Evolutionary conservation across 2,329 filamentous ascomycete species (phyloP), one percentile per base, ranked within the genome.

Genomic region (Nemania sp.): DNA sequence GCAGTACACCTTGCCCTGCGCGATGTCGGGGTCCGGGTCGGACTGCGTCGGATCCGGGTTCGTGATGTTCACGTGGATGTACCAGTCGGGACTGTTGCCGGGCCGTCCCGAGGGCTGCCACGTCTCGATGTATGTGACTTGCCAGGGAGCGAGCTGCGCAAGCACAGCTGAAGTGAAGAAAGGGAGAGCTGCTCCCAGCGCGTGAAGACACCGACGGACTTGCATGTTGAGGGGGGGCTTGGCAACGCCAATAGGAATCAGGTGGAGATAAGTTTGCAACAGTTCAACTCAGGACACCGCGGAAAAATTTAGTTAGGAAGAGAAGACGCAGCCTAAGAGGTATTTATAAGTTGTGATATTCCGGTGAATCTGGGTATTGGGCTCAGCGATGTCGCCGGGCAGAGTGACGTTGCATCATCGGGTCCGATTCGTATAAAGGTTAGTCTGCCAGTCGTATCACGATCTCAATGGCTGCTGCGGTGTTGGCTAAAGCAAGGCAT

Each of bases 81-180:
- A 48, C 11, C 62, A 69, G 53, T 65, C 48, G 12, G 64, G 58
- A 34, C 50, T 66, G n/a, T 20, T 66, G 1, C 62, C 68, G 1
- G 71, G 69, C 18, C 67, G 62, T 7, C 68, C 68, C 1, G 70
- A 70, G 7, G 72, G 72, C 5, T 66, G 66, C 53, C 55, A 66
- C 0, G 71, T 69, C 1, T 43, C 32, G 1, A 74, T 35, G 7
- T n/a, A 15, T 2, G 67, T 66, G 48, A 73, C 68, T 25, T 68
- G 51, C 71, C 71, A 73, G 17, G 69, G 69, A 29, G 60, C 49
- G 18, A 65, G 48, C 12, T 62, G 21, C 9, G 12, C 45, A 21
- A 47, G 21, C 13, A 21, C 21, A 15, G 11, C 18, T 13, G 55
- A 46, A 5, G 37, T n/a, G 42, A 57, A 45, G 3, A 63, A 17